These are phyloP conservation scores for Wickerhamomyces alni DNA, from an alignment of 805 yeast species.

Conservation along the genomic window DNA sequence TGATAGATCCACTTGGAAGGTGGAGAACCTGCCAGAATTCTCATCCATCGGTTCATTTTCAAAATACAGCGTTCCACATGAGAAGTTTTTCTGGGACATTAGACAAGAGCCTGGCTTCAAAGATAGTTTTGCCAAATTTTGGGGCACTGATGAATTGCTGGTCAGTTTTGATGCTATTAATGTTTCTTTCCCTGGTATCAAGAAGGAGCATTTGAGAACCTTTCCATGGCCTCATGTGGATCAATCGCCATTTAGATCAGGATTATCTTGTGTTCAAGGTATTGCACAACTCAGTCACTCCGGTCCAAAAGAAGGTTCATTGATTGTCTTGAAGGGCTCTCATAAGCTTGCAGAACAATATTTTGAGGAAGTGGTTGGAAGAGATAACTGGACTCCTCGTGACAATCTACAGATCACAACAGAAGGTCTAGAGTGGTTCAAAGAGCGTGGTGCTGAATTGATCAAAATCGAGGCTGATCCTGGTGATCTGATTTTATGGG, in stretches of 20 bases:
- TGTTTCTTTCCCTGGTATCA: conserved; percentile 23
- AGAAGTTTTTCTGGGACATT: conserved; percentile 29
- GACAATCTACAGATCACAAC: conserved; percentile 18
- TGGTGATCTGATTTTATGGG: conserved; percentile 32
- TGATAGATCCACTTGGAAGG: conserved; percentile 24
- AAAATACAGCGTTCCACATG: conserved; percentile 23
- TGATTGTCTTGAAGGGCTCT: conserved; percentile 25
- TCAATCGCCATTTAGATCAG: conserved; percentile 26
- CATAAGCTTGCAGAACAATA: conserved; percentile 20
- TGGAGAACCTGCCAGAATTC: conserved; percentile 24
- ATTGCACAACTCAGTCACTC: conserved; percentile 24
- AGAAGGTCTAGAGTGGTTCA: conserved; percentile 24
- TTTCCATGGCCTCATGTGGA: conserved; percentile 30
- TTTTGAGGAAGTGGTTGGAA: conserved; percentile 17
- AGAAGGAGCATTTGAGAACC: conserved; percentile 6
- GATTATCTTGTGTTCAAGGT: conserved; percentile 29
- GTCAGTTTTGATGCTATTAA: conserved; percentile 30
- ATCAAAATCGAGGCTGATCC: conserved; percentile 26
- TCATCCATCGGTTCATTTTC: conserved; percentile 12
- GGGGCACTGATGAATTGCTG: conserved; percentile 28
- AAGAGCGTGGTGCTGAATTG: conserved; percentile 22
- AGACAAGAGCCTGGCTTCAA: conserved; percentile 25
- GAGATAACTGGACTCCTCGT: conserved; percentile 17
- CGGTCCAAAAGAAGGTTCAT: conserved; percentile 27
- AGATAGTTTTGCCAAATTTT: conserved; percentile 23